Percentiles rank a stretch among this genome's conserved stretches.
phyloP scores from a whole-genome alignment of 352 stramenopile genomes.

The Globisporangium viniferum region DNA sequence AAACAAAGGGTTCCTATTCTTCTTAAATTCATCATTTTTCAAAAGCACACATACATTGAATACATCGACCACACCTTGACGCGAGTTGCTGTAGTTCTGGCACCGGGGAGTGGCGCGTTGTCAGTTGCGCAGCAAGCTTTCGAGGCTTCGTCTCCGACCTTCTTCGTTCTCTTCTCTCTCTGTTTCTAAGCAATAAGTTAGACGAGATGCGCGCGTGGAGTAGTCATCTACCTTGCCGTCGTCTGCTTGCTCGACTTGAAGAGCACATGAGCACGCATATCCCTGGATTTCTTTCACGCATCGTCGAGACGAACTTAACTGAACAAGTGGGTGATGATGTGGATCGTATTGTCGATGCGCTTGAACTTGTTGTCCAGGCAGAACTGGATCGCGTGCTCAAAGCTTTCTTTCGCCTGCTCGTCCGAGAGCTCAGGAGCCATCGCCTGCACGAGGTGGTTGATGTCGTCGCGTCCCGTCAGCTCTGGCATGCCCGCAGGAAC shows the following conservation, averaged over 20 bases:
- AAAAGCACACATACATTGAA: constrained; percentile 10
- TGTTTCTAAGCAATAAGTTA: constrained; percentile 20
- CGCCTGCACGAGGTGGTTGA: constrained; percentile 83
- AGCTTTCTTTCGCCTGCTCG: constrained; percentile 57
- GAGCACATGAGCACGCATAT: background rate
- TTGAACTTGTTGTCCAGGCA: constrained; percentile 86
- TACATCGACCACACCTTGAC: background rate
- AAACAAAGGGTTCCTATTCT: constrained; percentile 9
- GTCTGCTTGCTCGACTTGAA: background rate
- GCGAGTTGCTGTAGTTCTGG: background rate
- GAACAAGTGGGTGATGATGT: constrained; percentile 65
- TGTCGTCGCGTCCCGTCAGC: constrained; percentile 73
- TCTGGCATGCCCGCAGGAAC: constrained; percentile 86
- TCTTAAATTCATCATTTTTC: constrained; percentile 10
- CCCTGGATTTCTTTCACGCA: constrained; percentile 11
- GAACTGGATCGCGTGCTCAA: constrained; percentile 78
- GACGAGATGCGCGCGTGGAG: constrained; percentile 10
- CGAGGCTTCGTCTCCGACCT: background rate
- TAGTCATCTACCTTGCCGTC: background rate
- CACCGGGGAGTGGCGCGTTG: no score
- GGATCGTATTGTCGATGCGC: constrained; percentile 85
- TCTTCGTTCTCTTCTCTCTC: constrained; percentile 8
- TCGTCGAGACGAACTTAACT: constrained; percentile 18
- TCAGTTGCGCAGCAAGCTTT: background rate
- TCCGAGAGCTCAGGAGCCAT: constrained; percentile 70